phyloP scores from a whole-genome alignment of 2,329 filamentous ascomycete species.

The Beauveria bassiana region DNA sequence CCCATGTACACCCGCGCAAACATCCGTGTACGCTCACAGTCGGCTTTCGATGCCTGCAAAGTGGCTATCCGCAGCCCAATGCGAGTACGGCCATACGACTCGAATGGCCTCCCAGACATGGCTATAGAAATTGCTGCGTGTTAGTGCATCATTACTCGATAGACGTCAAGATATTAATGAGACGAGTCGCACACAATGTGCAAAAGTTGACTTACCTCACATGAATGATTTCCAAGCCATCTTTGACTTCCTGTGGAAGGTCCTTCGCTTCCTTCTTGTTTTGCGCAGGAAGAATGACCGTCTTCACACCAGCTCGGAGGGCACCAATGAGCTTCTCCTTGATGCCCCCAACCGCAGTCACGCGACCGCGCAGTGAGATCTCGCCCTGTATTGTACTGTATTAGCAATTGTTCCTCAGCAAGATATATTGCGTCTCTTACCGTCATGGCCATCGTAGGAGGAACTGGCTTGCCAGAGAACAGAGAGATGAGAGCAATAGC shows the following conservation, averaged over 20 bases:
- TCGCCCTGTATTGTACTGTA: slow-evolving; percentile 42
- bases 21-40: slow-evolving; percentile 43
- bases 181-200: background rate
- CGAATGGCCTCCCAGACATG: slow-evolving; percentile 94
- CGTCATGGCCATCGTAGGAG: slow-evolving; percentile 93
- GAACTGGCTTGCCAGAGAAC: slow-evolving; percentile 78
- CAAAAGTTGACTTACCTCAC: slow-evolving; percentile 57
- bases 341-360: slow-evolving; percentile 93
- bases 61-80: slow-evolving; percentile 69
- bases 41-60: slow-evolving; percentile 69
- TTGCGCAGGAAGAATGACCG: slow-evolving; percentile 76
- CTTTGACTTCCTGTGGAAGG: slow-evolving; percentile 79
- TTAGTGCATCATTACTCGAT: slow-evolving; percentile 21
- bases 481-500: slow-evolving; percentile 88
- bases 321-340: slow-evolving; percentile 98
- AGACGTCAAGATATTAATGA: background rate
- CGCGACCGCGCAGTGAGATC: slow-evolving; percentile 74
- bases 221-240: slow-evolving; percentile 80
- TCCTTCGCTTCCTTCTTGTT: slow-evolving; percentile 92
- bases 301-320: slow-evolving; percentile 86
- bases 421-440: slow-evolving; percentile 33
- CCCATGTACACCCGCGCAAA: background rate
- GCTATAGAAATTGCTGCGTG: slow-evolving; percentile 35
- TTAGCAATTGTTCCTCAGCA: slow-evolving; percentile 17
- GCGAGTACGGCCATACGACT: slow-evolving; percentile 82